Base-by-base conservation (phyloP, 352 stramenopile species). In the Plasmopara halstedii region DNA sequence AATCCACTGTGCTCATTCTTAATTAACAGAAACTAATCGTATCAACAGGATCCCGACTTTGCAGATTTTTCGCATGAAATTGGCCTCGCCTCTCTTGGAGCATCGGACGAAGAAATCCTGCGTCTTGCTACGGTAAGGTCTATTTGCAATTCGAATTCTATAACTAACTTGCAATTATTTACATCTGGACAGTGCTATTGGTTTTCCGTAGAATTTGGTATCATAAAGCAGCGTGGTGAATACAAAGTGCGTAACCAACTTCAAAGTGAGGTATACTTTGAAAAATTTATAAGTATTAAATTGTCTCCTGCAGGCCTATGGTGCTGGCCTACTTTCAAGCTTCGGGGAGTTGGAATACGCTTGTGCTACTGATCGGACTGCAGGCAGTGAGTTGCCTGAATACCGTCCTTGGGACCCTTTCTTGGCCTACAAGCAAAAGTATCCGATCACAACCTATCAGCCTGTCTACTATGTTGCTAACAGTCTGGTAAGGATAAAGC, bases 401-500 rank as follows among this genome's bases (percentile, higher is more conserved):
- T 94, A 97, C 58, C 86, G 86, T 37, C 74, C 83, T 21, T 99
- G 95, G 95, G 92, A 98, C 62, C 95, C 94, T 18, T 88, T 87
- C 29, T 73, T 89, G 29, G 95, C 94, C 14, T 93, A 85, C 42
- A 81, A 84, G 53, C 91, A 98, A 50, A 85, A 95, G 32, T 99
- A 98, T 62, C 95, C 95, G 4, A 98, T 99, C 58, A 99, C 95
- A 6, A 97, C 84, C 2, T 99, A 98, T 68, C 95, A 98, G 66
- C 94, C 95, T 11, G 67, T 96, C 13, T 99, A 98, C 70, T 99
- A 98, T 62, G 76, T 97, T 15, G 89, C 95, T n/a, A 88, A 97
- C 25, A 97, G 77, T 44, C 73, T 98, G 51, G 75, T 86, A 53
- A 42, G 74, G 48, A 51, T 50, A 25, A 8, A 9, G 25, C n/a